These are phyloP conservation scores for Rhodotorula sp. DNA, from an alignment of 1,284 basidiomycete species.

Conservation along the genomic window DNA sequence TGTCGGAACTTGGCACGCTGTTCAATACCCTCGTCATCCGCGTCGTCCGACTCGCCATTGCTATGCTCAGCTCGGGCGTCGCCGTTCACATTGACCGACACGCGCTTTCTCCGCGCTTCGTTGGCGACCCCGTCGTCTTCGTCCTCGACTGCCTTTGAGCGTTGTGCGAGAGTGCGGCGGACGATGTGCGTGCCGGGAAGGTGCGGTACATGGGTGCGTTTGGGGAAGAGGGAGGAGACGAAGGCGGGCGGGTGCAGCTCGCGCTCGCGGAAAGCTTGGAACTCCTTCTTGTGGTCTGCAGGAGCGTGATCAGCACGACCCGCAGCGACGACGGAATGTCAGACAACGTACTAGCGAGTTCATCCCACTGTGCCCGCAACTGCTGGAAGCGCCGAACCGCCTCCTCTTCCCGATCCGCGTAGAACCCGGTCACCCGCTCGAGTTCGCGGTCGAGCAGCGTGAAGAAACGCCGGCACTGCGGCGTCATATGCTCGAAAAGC, in stretches of 20 bases:
- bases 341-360: constrained; percentile 18
- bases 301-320: not conserved
- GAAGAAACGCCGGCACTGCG: constrained; percentile 31
- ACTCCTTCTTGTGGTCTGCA: constrained; percentile 38
- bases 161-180: constrained; percentile 23
- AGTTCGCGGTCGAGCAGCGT: constrained; percentile 34
- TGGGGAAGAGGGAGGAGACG: constrained; percentile 27
- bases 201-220: constrained; percentile 9
- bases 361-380: constrained; percentile 36
- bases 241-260: constrained; percentile 23
- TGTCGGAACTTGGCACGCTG: constrained; percentile 1
- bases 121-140: not conserved
- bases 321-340: too few species aligned
- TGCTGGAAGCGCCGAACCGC: constrained; percentile 32
- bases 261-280: constrained; percentile 18
- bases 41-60: not conserved
- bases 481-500: constrained; percentile 15
- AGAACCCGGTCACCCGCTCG: constrained; percentile 28
- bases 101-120: not conserved
- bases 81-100: not conserved
- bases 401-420: constrained; percentile 29
- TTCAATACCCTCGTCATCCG: not conserved
- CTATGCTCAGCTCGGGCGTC: not conserved
- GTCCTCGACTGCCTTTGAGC: not conserved
- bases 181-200: constrained; percentile 35